These are phyloP conservation scores for Quercus dentata DNA, from an alignment of 306 rosid genomes.

Conservation along the genomic window DNA sequence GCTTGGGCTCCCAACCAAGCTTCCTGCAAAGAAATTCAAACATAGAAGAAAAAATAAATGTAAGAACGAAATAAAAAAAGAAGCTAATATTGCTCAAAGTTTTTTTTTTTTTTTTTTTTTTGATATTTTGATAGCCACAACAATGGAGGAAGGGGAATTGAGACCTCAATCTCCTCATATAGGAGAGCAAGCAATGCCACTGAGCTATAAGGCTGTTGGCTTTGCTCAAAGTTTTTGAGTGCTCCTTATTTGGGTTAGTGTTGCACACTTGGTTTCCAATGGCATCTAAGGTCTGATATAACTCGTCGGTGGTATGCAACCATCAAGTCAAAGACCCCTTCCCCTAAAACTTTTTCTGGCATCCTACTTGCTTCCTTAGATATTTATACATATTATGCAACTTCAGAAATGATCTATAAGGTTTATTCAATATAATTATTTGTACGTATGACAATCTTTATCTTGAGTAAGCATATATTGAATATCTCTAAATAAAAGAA, in stretches of 20 bases:
- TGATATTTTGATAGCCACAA: too few species aligned
- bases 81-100: too few species aligned
- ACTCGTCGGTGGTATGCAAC: neutral
- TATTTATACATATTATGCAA: neutral
- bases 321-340: neutral
- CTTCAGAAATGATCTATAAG: neutral
- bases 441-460: neutral
- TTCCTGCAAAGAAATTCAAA: conserved; percentile 47
- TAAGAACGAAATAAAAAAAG: neutral
- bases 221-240: neutral
- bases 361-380: neutral
- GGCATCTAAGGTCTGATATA: neutral
- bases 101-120: too few species aligned
- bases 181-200: too few species aligned
- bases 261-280: neutral
- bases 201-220: too few species aligned
- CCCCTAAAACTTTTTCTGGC: neutral
- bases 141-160: too few species aligned
- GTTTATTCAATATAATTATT: neutral
- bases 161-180: too few species aligned
- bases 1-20: conserved; percentile 95
- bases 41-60: neutral
- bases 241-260: neutral
- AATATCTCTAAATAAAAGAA: neutral
- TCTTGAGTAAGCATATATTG: neutral